Evolutionary conservation across 2,329 filamentous ascomycete genomes (phyloP).

Genomic region (Hymenoscyphus infarciens): DNA sequence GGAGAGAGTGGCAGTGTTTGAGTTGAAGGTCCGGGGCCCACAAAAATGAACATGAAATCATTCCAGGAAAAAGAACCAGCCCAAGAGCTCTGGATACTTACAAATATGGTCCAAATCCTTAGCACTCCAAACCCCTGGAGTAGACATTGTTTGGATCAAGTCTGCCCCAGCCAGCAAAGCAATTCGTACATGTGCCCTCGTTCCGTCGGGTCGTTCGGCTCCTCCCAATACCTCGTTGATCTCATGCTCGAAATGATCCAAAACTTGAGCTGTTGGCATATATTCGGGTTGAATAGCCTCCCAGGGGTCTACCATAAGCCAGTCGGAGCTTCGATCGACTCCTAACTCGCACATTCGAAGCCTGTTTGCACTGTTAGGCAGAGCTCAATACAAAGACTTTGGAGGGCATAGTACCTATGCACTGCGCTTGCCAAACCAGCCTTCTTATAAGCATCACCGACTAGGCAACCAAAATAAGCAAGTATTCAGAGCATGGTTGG

Average conservation of each 20-base stretch:
- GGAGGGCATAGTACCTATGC: slow-evolving; percentile 50
- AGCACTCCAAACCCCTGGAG: slow-evolving; percentile 74
- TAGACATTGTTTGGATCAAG: slow-evolving; percentile 51
- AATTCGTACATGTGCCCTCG: slow-evolving; percentile 62
- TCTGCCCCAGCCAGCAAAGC: slow-evolving; percentile 78
- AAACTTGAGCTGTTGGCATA: slow-evolving; percentile 80
- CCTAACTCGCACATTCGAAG: slow-evolving; percentile 86
- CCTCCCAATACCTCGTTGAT: slow-evolving; percentile 78
- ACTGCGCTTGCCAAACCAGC: slow-evolving; percentile 69
- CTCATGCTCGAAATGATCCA: slow-evolving; percentile 89
- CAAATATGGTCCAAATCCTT: slow-evolving; percentile 80
- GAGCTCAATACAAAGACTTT: neutral
- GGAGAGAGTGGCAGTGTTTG: neutral
- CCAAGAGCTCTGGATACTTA: neutral
- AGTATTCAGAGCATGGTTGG: slow-evolving; percentile 43
- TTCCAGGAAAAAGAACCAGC: neutral
- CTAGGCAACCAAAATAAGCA: slow-evolving; percentile 11
- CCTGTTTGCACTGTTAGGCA: slow-evolving; percentile 36
- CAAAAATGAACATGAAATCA: neutral
- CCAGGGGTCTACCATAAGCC: slow-evolving; percentile 86
- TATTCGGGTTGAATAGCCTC: slow-evolving; percentile 84
- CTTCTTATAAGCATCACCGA: slow-evolving; percentile 64
- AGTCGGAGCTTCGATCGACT: slow-evolving; percentile 68
- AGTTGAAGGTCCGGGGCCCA: neutral
- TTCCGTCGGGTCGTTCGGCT: slow-evolving; percentile 64